phyloP scores from a whole-genome alignment of 2,329 filamentous ascomycete species.

The Domatiomyces catenatus region DNA sequence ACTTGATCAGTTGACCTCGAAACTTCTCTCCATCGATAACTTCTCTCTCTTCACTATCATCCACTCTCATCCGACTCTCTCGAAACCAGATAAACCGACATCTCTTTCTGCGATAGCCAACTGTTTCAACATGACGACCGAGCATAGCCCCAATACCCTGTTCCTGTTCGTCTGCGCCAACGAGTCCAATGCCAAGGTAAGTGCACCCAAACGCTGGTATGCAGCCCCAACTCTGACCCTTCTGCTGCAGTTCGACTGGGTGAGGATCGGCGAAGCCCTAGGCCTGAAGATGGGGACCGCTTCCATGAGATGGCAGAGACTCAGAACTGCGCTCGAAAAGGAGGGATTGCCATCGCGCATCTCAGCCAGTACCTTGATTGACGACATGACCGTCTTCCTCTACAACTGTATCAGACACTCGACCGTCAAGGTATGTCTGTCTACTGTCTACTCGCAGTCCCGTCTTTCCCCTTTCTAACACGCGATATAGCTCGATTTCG shows the following conservation, averaged over 20 bases:
- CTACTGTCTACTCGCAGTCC: not conserved
- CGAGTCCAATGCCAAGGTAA: slow-evolving; percentile 26
- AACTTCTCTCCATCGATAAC: not conserved
- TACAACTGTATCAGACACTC: not conserved
- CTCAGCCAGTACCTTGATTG: not conserved
- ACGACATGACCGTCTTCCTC: not conserved
- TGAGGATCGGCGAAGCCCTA: slow-evolving; percentile 21
- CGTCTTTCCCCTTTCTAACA: not conserved
- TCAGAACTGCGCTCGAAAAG: slow-evolving; percentile 18
- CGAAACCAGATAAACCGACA: not conserved
- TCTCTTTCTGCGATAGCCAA: not conserved
- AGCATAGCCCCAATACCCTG: slow-evolving; percentile 26
- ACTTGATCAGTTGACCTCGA: not conserved
- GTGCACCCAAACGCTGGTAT: slow-evolving; percentile 7
- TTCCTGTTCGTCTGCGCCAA: slow-evolving; percentile 31
- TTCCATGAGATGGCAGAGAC: slow-evolving; percentile 26
- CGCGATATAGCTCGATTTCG: slow-evolving; percentile 24
- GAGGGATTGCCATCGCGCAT: not conserved
- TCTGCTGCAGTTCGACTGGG: slow-evolving; percentile 25
- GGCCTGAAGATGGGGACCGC: slow-evolving; percentile 25
- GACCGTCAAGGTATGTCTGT: not conserved
- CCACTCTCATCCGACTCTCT: not conserved
- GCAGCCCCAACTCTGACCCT: not conserved
- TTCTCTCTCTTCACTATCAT: not conserved
- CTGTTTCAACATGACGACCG: slow-evolving; percentile 22